Evolutionary conservation across 73 alveolate genomes (phyloP), one percentile per base, ranked within the genome.

Genomic region (Breviolum minutum): DNA sequence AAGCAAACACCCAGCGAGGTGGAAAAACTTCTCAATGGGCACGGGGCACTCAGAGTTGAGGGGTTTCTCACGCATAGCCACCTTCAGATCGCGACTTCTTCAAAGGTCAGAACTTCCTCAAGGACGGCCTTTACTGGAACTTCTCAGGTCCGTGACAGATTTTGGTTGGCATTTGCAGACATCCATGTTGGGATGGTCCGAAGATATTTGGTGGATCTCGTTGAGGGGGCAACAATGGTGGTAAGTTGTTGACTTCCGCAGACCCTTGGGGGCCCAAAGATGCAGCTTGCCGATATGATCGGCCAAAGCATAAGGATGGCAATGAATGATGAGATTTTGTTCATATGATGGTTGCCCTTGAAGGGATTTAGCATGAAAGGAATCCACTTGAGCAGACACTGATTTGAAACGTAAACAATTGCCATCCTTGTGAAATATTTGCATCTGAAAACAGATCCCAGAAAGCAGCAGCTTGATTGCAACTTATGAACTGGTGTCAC

Each of bases 21-120:
- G 71, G 66, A 69, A 61, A 71, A 71, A 14, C 95, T 88, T n/a
- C 69, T 88, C 60, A 40, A 69, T 20, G 95, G 95, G 95, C 71
- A 40, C 64, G 95, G 69, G 86, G 5, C 82, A 30, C 68, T 27
- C 86, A 77, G 86, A 26, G 63, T 27, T 66, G 74, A 11, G 17
- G 74, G 17, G 74, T 66, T 66, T 17, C n/a, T n/a, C n/a, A n/a
- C n/a, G n/a, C n/a, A n/a, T n/a, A n/a, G n/a, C n/a, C n/a, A n/a
- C n/a, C n/a, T n/a, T n/a, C n/a, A n/a, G n/a, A n/a, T n/a, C n/a
- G n/a, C 54, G 54, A 40, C 54, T 40, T 40, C 24, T 22, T 0
- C 1, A 0, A 9, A 82, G 91, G 91, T 14, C 91, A 2, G 91
- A 82, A 19, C 91, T 82, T 48, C 91, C 91, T 20, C 74, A 48